Evolutionary conservation across 2,329 filamentous ascomycete species (phyloP).

Genomic region (Pyrenophora tritici-repentis): DNA sequence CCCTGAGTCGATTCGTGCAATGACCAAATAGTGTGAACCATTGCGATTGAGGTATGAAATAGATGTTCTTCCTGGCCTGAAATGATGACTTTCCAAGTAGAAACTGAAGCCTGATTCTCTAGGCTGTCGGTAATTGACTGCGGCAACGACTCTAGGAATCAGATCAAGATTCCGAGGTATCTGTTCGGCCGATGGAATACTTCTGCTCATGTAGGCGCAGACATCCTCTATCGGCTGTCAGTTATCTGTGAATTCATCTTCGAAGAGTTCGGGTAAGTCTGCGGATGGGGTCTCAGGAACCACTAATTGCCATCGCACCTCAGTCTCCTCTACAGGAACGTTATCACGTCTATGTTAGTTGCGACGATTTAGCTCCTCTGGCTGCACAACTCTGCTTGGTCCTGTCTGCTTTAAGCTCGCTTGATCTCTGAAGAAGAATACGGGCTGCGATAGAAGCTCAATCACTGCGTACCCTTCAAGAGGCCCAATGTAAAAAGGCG

Average conservation of each 20-base stretch:
- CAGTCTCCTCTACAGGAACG: background rate
- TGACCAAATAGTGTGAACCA: conserved; percentile 2
- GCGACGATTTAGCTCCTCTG: conserved; percentile 2
- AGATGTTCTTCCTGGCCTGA: conserved; percentile 14
- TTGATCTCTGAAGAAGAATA: conserved; percentile 27
- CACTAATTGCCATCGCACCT: background rate
- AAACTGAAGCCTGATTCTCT: conserved; percentile 10
- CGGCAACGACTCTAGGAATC: conserved; percentile 10
- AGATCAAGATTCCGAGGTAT: background rate
- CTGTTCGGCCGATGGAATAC: background rate
- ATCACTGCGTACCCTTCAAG: conserved; percentile 26
- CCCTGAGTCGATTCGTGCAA: background rate
- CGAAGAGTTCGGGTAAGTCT: too few species aligned
- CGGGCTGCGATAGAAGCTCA: conserved; percentile 23
- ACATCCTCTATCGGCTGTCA: background rate
- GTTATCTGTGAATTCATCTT: too few species aligned
- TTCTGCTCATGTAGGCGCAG: background rate
- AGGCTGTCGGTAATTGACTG: conserved; percentile 13
- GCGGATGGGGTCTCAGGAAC: too few species aligned
- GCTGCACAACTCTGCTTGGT: background rate
- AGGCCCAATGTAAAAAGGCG: conserved; percentile 23
- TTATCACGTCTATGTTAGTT: conserved; percentile 4
- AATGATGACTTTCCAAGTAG: background rate
- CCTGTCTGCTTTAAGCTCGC: conserved; percentile 5
- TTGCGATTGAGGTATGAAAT: background rate